These are phyloP conservation scores for Boletellus ananas DNA, from an alignment of 768 basidiomycete species.

Conservation along the genomic window DNA sequence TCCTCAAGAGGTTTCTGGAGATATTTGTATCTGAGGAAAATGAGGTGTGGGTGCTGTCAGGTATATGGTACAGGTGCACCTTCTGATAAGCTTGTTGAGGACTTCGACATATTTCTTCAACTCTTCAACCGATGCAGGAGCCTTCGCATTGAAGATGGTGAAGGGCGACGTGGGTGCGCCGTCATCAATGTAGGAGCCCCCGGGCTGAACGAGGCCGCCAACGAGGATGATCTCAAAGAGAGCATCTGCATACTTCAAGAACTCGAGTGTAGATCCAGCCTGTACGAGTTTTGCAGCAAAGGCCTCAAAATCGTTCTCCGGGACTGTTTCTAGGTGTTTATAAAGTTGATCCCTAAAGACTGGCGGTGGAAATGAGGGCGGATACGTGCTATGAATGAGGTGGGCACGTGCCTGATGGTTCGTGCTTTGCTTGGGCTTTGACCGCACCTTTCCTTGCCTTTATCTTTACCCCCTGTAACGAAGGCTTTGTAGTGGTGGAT, in stretches of 20 bases:
- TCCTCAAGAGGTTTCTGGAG: constrained; percentile 96
- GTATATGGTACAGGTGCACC: constrained; percentile 43
- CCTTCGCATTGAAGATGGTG: constrained; percentile 78
- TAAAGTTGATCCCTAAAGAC: constrained; percentile 93
- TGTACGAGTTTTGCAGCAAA: constrained; percentile 81
- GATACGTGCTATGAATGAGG: background rate
- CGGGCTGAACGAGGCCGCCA: constrained; percentile 94
- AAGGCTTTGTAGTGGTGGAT: constrained; percentile 79
- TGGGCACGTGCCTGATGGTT: constrained; percentile 57
- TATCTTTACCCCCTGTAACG: constrained; percentile 88
- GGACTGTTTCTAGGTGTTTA: constrained; percentile 84
- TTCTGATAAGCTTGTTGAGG: constrained; percentile 91
- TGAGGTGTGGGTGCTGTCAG: constrained; percentile 3
- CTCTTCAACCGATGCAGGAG: constrained; percentile 77
- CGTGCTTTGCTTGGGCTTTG: constrained; percentile 92
- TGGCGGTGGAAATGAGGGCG: constrained; percentile 29
- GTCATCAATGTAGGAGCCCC: constrained; percentile 87
- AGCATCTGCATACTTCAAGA: constrained; percentile 94
- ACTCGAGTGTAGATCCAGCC: constrained; percentile 91
- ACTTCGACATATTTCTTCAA: constrained; percentile 93
- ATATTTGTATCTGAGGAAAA: constrained; percentile 83
- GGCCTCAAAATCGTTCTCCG: constrained; percentile 75
- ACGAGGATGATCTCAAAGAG: constrained; percentile 96
- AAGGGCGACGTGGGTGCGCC: constrained; percentile 83
- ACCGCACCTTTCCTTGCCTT: constrained; percentile 91